Evolutionary conservation across 2,329 filamentous ascomycete species (phyloP).

Genomic region (Hymenoscyphus infarciens): DNA sequence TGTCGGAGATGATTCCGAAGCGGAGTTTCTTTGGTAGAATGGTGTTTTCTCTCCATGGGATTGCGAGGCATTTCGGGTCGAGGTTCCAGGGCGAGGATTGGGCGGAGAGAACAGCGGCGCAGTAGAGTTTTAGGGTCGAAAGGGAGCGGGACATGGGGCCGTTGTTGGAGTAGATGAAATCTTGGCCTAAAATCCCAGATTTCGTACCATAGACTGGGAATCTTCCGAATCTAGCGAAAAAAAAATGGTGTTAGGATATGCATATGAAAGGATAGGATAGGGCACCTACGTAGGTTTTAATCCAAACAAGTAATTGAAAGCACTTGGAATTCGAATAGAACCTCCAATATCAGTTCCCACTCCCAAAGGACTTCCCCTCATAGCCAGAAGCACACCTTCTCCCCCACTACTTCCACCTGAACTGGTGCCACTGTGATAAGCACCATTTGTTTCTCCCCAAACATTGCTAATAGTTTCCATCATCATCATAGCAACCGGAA

Average conservation of each 20-base stretch:
- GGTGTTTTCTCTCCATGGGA: slow-evolving; percentile 38
- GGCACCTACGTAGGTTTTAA: slow-evolving; percentile 36
- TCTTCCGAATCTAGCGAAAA: slow-evolving; percentile 33
- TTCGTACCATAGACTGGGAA: slow-evolving; percentile 38
- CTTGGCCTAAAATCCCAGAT: slow-evolving; percentile 38
- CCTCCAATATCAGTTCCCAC: slow-evolving; percentile 37
- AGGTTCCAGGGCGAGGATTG: slow-evolving; percentile 36
- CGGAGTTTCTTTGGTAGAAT: slow-evolving; percentile 37
- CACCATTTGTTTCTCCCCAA: slow-evolving; percentile 38
- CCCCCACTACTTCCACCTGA: slow-evolving; percentile 32
- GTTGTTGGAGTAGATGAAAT: slow-evolving; percentile 39
- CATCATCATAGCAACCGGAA: slow-evolving; percentile 42
- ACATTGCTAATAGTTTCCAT: slow-evolving; percentile 42
- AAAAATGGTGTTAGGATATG: not conserved
- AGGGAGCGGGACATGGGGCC: slow-evolving; percentile 39
- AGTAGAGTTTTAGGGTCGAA: slow-evolving; percentile 36
- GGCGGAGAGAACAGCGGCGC: slow-evolving; percentile 35
- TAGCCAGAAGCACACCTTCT: slow-evolving; percentile 31
- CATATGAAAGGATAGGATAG: not conserved
- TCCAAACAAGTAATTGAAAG: slow-evolving; percentile 39
- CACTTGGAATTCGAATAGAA: slow-evolving; percentile 38
- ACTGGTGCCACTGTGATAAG: slow-evolving; percentile 31
- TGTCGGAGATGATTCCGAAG: slow-evolving; percentile 38
- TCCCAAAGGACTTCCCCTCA: slow-evolving; percentile 32
- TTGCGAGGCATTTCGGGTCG: slow-evolving; percentile 38